Percentiles rank a stretch among this genome's conserved stretches.
Evolutionary conservation across 2,329 filamentous ascomycete species (phyloP).

Genomic region (Venturia oleaginea): DNA sequence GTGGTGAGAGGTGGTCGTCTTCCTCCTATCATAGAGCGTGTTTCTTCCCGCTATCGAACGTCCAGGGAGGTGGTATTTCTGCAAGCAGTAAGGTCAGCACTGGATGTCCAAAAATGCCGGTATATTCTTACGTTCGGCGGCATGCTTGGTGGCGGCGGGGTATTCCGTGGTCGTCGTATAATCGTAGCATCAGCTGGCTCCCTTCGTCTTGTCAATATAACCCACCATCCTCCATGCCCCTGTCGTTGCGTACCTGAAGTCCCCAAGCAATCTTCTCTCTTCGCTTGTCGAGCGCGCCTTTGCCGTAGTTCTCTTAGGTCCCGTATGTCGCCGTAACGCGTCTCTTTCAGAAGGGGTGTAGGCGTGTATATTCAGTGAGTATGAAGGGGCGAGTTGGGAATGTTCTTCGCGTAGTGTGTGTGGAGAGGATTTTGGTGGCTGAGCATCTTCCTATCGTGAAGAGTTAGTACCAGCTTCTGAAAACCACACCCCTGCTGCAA

Average conservation of each 20-base stretch:
- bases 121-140: background rate
- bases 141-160: background rate
- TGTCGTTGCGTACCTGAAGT: background rate
- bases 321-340: background rate
- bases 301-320: background rate
- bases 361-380: background rate
- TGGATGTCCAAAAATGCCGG: background rate
- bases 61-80: background rate
- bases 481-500: background rate
- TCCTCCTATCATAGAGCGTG: background rate
- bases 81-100: background rate
- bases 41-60: background rate
- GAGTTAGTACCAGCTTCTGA: background rate
- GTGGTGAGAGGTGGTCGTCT: background rate
- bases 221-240: background rate
- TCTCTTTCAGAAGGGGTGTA: background rate
- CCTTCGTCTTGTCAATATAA: background rate
- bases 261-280: background rate
- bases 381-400: background rate
- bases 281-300: background rate
- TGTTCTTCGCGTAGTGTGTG: background rate
- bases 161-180: background rate
- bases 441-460: slow-evolving; percentile 1
- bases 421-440: background rate
- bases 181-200: background rate